Base-by-base conservation (phyloP, 805 yeast species). In the Yarrowia hollandica region DNA sequence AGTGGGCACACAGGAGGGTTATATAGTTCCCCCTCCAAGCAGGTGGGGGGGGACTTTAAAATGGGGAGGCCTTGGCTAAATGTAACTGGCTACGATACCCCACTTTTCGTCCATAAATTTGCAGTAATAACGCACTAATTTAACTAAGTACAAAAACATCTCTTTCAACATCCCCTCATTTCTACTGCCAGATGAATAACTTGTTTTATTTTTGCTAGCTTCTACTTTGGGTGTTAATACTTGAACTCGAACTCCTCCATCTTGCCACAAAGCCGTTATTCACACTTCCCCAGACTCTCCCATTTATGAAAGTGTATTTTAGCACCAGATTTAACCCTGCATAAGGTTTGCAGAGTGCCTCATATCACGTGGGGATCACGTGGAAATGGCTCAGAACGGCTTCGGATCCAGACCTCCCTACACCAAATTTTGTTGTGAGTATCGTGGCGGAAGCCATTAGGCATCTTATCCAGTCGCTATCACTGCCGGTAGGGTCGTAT, bases 321-420 rank as follows among this genome's bases (percentile, higher is more conserved):
- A 44, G 35, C 52, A 48, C 55, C 30, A 11, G 37, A 21, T 15
- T 28, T 48, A 48, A 23, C 30, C 55, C 30, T 48, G 55, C 55
- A 33, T 48, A 31, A 48, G 55, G 55, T 48, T 48, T 12, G 4
- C 7, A 15, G 10, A 8, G 5, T 14, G 7, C 22, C 9, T 19
- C 35, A 18, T 28, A 39, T 48, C 55, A 48, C 55, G 55, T 48
- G 55, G 55, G 55, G 55, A 48, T 48, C 55, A 48, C 55, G 55
- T 48, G 55, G 16, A 48, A 48, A 12, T 21, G 35, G 4, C 15
- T 10, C 55, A 31, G 25, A 22, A 15, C 28, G 22, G 16, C 39
- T 48, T 33, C 55, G 55, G 55, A 48, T 33, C 30, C 15, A 21
- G 16, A 22, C 30, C 22, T 22, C 21, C 9, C 26, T 10, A 11